phyloP scores from a whole-genome alignment of 2,329 filamentous ascomycete genomes.

The Epichloe scottii region DNA sequence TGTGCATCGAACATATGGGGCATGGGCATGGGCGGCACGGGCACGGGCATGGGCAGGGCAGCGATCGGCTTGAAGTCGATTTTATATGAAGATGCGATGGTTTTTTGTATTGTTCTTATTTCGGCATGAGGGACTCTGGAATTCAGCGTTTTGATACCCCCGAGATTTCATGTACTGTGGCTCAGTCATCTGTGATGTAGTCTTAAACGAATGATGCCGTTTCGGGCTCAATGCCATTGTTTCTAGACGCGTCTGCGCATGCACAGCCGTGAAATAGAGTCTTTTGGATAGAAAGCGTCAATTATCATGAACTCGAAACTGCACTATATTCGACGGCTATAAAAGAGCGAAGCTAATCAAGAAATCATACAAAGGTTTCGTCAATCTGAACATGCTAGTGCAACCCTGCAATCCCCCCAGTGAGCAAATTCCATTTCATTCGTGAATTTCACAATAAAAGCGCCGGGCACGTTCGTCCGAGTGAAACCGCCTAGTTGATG shows the following conservation, averaged over 20 bases:
- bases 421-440: neutral
- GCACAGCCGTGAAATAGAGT: too few relatives aligned
- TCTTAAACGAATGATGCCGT: too few relatives aligned
- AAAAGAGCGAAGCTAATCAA: too few relatives aligned
- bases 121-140: neutral
- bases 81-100: neutral
- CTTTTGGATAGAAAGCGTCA: too few relatives aligned
- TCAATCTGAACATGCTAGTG: neutral
- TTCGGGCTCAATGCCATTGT: too few relatives aligned
- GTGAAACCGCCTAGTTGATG: conserved; percentile 10
- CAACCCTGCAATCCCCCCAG: neutral
- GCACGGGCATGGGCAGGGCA: neutral
- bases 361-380: too few relatives aligned
- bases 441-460: neutral
- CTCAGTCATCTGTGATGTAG: too few relatives aligned
- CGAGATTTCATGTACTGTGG: neutral
- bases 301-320: too few relatives aligned
- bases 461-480: neutral
- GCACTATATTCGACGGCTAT: too few relatives aligned
- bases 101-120: neutral
- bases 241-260: too few relatives aligned
- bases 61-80: neutral
- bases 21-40: neutral
- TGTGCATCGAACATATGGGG: too few relatives aligned
- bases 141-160: neutral